Conservation (phyloP, 495 filamentous ascomycete species). For the Penicillium malachiteum region DNA sequence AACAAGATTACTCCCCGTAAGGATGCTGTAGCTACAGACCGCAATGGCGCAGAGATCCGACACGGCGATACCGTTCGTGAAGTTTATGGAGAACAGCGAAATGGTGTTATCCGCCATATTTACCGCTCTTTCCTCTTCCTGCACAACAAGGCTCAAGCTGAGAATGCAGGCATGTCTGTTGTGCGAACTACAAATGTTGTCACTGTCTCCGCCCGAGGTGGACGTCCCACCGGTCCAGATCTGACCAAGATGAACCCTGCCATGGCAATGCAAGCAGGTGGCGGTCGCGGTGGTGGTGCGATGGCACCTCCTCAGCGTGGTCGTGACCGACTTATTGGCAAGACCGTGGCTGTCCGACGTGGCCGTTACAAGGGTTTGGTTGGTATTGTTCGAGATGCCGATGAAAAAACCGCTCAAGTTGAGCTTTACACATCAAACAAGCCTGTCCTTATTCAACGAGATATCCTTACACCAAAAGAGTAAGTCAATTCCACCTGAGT, state of each 20-base stretch:
- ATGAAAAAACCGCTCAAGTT: slow-evolving; percentile 77
- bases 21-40: slow-evolving; percentile 85
- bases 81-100: slow-evolving; percentile 76
- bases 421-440: slow-evolving; percentile 93
- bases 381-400: slow-evolving; percentile 92
- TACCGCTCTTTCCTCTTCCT: slow-evolving; percentile 86
- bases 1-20: slow-evolving; percentile 78
- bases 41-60: slow-evolving; percentile 89
- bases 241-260: slow-evolving; percentile 92
- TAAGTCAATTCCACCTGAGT: slow-evolving; percentile 35
- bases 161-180: slow-evolving; percentile 89
- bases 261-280: slow-evolving; percentile 55
- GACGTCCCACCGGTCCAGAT: slow-evolving; percentile 70
- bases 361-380: slow-evolving; percentile 90
- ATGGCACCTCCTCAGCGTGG: slow-evolving; percentile 82
- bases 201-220: slow-evolving; percentile 89
- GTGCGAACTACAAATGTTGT: slow-evolving; percentile 80
- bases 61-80: slow-evolving; percentile 91
- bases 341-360: slow-evolving; percentile 81
- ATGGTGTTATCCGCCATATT: slow-evolving; percentile 88
- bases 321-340: slow-evolving; percentile 81
- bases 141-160: slow-evolving; percentile 76
- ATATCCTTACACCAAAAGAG: slow-evolving; percentile 78
- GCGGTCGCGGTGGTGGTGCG: slow-evolving; percentile 30
- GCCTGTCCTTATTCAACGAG: slow-evolving; percentile 75